A percentile compares a stretch with the other conserved stretches of the same genome.
These are phyloP conservation scores for Haberlea rhodopensis DNA, from an alignment of 257 asterid genomes.

Conservation along the genomic window DNA sequence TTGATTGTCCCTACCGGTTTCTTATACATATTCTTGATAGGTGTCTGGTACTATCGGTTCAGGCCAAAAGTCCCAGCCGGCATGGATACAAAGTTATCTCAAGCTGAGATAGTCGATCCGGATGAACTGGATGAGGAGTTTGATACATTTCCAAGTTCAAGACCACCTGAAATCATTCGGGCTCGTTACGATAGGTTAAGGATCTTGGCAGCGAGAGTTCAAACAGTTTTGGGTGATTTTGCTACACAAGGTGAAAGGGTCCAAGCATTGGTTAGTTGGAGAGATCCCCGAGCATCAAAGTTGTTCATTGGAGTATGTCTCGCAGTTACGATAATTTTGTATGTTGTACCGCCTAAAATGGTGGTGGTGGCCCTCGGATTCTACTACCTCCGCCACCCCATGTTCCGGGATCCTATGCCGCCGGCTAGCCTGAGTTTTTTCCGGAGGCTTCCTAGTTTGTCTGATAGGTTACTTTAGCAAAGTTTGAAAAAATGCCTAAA, in stretches of 20 bases:
- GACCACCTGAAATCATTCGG: constrained; percentile 68
- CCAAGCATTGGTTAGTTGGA: constrained; percentile 92
- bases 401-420: constrained; percentile 98
- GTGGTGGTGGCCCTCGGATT: constrained; percentile 97
- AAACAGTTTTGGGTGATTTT: constrained; percentile 86
- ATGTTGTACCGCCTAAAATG: constrained; percentile 88
- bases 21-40: constrained; percentile 66
- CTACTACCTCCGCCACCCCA: constrained; percentile 89
- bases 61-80: constrained; percentile 83
- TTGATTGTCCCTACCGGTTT: constrained; percentile 82
- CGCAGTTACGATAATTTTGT: constrained; percentile 55
- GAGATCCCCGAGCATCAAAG: constrained; percentile 94
- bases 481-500: constrained; percentile 14
- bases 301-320: constrained; percentile 75
- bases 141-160: constrained; percentile 85
- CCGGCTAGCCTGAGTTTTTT: constrained; percentile 83
- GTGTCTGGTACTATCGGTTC: constrained; percentile 84
- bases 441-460: constrained; percentile 85
- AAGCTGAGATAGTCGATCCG: constrained; percentile 64
- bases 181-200: constrained; percentile 76
- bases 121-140: constrained; percentile 94
- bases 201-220: constrained; percentile 83
- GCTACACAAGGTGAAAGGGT: constrained; percentile 94
- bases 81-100: constrained; percentile 71
- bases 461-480: constrained; percentile 75